These are phyloP conservation scores for Acaromyces ingoldii DNA, from an alignment of 1,284 basidiomycete genomes.

Conservation along the genomic window DNA sequence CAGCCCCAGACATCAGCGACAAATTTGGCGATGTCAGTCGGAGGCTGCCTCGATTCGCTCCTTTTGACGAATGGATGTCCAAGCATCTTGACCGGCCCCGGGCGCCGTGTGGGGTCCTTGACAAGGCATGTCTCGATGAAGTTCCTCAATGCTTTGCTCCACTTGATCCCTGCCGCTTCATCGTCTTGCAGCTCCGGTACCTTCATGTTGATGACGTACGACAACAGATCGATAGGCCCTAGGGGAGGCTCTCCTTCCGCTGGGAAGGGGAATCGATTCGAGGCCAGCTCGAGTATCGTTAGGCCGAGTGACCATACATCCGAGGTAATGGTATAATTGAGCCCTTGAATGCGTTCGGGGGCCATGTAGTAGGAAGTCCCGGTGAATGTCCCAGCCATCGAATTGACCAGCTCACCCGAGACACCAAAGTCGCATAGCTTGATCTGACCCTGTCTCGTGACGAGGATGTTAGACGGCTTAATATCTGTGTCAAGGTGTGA, in stretches of 20 bases:
- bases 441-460: slow-evolving; percentile 78
- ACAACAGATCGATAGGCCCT: slow-evolving; percentile 86
- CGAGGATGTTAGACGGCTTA: slow-evolving; percentile 90
- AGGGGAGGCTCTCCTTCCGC: slow-evolving; percentile 63
- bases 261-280: slow-evolving; percentile 93
- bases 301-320: slow-evolving; percentile 99
- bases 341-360: slow-evolving; percentile 85
- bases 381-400: slow-evolving; percentile 87
- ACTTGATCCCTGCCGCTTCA: slow-evolving; percentile 57
- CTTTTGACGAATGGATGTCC: slow-evolving; percentile 79
- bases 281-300: slow-evolving; percentile 84
- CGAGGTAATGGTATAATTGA: slow-evolving; percentile 83
- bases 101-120: slow-evolving; percentile 59
- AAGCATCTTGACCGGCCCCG: slow-evolving; percentile 78
- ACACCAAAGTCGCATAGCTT: slow-evolving; percentile 96
- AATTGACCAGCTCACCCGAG: slow-evolving; percentile 86
- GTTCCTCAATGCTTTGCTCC: slow-evolving; percentile 83
- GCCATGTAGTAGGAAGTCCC: slow-evolving; percentile 98
- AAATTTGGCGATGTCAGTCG: slow-evolving; percentile 62
- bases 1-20: slow-evolving; percentile 84
- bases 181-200: slow-evolving; percentile 68
- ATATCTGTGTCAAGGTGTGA: slow-evolving; percentile 61
- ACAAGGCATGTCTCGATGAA: slow-evolving; percentile 82
- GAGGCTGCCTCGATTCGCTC: slow-evolving; percentile 67
- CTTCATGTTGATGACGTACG: slow-evolving; percentile 82